Conservation (phyloP, 2,329 filamentous ascomycete genomes). For the Pseudogymnoascus sp. region DNA sequence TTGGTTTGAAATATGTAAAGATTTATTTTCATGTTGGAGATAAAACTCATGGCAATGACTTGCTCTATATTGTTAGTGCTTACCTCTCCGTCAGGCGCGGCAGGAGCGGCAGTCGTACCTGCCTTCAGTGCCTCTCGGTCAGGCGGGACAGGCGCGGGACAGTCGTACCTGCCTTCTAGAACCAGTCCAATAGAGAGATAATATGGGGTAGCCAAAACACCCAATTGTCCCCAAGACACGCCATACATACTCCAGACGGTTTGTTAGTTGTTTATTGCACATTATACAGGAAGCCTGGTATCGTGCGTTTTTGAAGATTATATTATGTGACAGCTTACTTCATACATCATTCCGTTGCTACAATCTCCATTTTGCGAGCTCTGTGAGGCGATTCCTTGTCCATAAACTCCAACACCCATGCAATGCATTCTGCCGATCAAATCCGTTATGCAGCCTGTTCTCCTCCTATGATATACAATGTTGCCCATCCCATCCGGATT, state of each 20-base stretch:
- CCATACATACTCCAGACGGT: not conserved
- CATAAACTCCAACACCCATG: constrained; percentile 1
- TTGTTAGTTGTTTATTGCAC: not conserved
- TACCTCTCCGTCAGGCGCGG: not conserved
- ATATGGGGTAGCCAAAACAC: not conserved
- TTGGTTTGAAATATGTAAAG: not conserved
- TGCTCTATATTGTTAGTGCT: not conserved
- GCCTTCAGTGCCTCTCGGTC: not conserved
- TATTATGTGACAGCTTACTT: not conserved
- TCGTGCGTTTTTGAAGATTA: not conserved
- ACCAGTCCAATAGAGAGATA: not conserved
- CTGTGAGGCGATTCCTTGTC: not conserved
- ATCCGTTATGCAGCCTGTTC: constrained; percentile 14
- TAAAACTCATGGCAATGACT: not conserved
- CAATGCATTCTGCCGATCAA: not conserved
- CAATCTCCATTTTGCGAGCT: not conserved
- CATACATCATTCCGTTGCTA: not conserved
- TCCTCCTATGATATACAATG: constrained; percentile 10
- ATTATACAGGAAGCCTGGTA: not conserved
- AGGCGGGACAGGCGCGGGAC: not conserved
- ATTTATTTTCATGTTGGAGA: not conserved
- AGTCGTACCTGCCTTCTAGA: not conserved
- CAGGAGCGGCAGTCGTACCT: not conserved
- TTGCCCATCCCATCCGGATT: constrained; percentile 1
- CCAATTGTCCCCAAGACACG: not conserved